These are phyloP conservation scores for Lentinus brumalis DNA, from an alignment of 768 basidiomycete genomes.

Conservation along the genomic window DNA sequence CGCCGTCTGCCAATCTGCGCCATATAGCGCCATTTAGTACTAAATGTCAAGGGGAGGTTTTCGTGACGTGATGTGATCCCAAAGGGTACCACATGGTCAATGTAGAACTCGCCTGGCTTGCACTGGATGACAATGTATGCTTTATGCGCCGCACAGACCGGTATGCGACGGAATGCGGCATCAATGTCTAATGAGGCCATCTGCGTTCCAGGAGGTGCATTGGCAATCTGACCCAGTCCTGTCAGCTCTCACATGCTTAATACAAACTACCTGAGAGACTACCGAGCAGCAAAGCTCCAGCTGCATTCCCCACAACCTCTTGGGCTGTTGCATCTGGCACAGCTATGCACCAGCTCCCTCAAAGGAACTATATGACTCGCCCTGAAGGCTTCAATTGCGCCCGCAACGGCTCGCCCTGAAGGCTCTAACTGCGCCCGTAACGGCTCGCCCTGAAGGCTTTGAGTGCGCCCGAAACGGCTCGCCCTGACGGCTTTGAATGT, in stretches of 20 bases:
- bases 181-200: constrained; percentile 3
- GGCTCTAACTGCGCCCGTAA: no score
- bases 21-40: no score
- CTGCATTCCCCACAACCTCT: no score
- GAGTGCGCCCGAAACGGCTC: no score
- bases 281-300: no score
- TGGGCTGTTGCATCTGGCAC: background rate
- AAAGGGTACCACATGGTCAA: constrained; percentile 2
- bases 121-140: constrained; percentile 4
- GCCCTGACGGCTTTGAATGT: no score
- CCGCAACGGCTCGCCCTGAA: background rate
- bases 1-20: no score
- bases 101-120: background rate
- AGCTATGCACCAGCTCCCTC: background rate
- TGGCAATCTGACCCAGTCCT: background rate
- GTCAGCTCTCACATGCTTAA: background rate
- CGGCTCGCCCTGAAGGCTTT: no score
- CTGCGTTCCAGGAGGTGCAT: constrained; percentile 4
- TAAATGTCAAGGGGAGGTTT: no score
- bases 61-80: background rate
- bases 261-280: no score
- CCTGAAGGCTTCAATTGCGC: background rate
- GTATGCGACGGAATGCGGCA: constrained; percentile 3
- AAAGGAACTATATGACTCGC: background rate
- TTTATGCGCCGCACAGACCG: background rate